Evolutionary conservation across 495 filamentous ascomycete species (phyloP).

Genomic region (Penicillium arizonense): DNA sequence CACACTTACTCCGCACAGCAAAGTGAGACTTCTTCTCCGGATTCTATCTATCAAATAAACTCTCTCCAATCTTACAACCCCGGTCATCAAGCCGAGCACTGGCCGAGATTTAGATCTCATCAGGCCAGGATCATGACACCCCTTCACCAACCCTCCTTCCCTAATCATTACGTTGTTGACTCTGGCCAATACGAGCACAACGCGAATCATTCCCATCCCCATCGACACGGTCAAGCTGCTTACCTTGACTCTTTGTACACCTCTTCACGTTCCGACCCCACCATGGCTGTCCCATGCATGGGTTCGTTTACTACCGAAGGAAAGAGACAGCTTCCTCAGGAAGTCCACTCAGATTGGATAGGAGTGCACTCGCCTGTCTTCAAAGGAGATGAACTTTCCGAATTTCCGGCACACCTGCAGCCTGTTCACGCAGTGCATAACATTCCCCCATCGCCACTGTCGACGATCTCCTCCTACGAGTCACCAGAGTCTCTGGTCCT

Average conservation of each 20-base stretch:
- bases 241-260: background rate
- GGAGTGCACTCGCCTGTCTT: background rate
- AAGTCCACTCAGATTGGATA: background rate
- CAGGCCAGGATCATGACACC: constrained; percentile 17
- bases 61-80: constrained; percentile 17
- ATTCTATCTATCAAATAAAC: constrained; percentile 12
- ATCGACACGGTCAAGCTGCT: background rate
- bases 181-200: constrained; percentile 8
- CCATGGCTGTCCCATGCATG: background rate
- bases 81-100: constrained; percentile 16
- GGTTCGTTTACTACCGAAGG: background rate
- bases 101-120: constrained; percentile 27
- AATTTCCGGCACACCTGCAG: background rate
- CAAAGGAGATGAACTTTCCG: background rate
- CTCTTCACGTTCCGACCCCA: background rate
- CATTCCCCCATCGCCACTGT: constrained; percentile 21
- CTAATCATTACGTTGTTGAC: constrained; percentile 1
- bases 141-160: constrained; percentile 16
- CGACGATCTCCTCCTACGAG: constrained; percentile 22
- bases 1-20: constrained; percentile 14
- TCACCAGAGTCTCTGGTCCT: constrained; percentile 9
- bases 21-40: constrained; percentile 17
- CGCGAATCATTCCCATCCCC: background rate
- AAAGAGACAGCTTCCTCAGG: background rate
- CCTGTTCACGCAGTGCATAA: background rate